Conservation (phyloP, 1,139 yeast genomes). For the Candida glucosophila region DNA sequence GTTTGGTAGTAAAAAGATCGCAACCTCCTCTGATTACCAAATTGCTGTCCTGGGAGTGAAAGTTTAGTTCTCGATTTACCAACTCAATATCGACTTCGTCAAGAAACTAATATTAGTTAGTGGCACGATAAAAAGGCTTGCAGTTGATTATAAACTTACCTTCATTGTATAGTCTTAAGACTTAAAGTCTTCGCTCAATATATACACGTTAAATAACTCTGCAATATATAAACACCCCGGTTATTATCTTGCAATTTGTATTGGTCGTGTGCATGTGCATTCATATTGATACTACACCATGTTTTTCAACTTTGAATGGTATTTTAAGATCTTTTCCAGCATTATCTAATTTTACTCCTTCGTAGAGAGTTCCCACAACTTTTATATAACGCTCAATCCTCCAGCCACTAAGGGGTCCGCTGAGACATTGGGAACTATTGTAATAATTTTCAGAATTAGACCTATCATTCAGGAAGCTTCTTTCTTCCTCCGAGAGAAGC, state of each 20-base stretch:
- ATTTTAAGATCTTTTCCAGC: constrained; percentile 4
- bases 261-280: no score
- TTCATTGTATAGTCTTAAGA: constrained; percentile 1
- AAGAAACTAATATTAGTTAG: constrained; percentile 50
- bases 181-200: no score
- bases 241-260: no score
- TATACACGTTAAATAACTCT: no score
- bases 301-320: constrained; percentile 9
- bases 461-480: neutral
- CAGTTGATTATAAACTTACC: constrained; percentile 1
- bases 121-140: constrained; percentile 1
- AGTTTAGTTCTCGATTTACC: constrained; percentile 78
- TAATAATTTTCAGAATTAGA: neutral
- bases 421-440: neutral
- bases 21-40: constrained; percentile 75
- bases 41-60: constrained; percentile 81
- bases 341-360: constrained; percentile 1
- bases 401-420: constrained; percentile 16
- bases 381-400: constrained; percentile 18
- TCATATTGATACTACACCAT: no score
- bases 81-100: constrained; percentile 88
- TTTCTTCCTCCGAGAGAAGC: no score
- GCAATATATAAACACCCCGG: no score
- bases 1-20: constrained; percentile 89
- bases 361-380: constrained; percentile 14